These are phyloP conservation scores for Barnettozyma salicaria DNA, from an alignment of 805 yeast genomes.

Conservation along the genomic window DNA sequence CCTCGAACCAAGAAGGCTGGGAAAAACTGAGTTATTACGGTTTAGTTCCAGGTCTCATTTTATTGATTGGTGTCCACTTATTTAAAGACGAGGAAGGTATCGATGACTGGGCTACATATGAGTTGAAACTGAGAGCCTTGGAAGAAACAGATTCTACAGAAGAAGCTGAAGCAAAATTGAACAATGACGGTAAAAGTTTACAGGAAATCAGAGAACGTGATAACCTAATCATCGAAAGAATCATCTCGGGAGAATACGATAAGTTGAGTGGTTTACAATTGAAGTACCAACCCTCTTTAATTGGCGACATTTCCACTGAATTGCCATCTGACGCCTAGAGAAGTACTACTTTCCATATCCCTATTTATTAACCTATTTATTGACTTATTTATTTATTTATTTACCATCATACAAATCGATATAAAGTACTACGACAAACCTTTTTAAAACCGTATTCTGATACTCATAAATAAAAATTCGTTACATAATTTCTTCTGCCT, in stretches of 20 bases:
- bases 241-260: conserved; percentile 81
- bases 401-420: too few species aligned
- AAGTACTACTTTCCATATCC: neutral
- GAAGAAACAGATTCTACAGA: conserved; percentile 51
- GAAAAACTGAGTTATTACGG: conserved; percentile 66
- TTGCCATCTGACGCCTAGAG: conserved; percentile 3
- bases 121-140: conserved; percentile 69
- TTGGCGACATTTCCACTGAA: conserved; percentile 12
- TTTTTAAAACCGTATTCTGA: too few species aligned
- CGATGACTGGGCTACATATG: conserved; percentile 78
- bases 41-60: conserved; percentile 63
- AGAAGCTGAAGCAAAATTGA: conserved; percentile 41
- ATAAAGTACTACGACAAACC: too few species aligned
- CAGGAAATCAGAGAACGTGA: conserved; percentile 64
- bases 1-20: conserved; percentile 80
- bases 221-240: conserved; percentile 72
- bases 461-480: conserved; percentile 5
- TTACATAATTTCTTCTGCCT: neutral
- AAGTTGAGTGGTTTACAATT: conserved; percentile 53
- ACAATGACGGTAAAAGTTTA: conserved; percentile 35
- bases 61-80: conserved; percentile 45
- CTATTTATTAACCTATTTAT: neutral
- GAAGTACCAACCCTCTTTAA: conserved; percentile 24
- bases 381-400: conserved; percentile 4
- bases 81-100: conserved; percentile 48